Percentiles rank a stretch among this genome's conserved stretches.
Conservation (phyloP, 2,329 filamentous ascomycete genomes). For the Sporothrix dimorphospora region DNA sequence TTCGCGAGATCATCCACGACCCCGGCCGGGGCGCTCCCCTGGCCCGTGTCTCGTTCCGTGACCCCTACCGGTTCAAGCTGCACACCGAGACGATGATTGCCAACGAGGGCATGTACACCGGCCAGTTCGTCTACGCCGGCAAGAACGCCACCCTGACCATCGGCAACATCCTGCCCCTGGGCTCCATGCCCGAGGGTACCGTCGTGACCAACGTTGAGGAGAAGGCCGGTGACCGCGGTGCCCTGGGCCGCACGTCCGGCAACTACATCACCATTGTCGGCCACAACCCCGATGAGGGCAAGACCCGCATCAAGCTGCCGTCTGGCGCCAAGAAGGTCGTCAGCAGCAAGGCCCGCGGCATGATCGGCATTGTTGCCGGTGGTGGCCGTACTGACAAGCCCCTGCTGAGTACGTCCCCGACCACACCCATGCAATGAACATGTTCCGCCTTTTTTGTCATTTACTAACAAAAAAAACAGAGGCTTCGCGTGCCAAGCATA, state of each 20-base stretch:
- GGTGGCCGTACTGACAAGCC: slow-evolving; percentile 99
- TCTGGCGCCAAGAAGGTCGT: slow-evolving; percentile 99
- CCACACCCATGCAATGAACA: neutral
- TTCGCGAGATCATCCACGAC: slow-evolving; percentile 99
- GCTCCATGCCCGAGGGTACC: slow-evolving; percentile 97
- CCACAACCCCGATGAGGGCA: slow-evolving; percentile 98
- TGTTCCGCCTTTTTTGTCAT: neutral
- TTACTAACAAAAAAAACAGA: slow-evolving; percentile 56
- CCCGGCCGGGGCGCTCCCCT: slow-evolving; percentile 97
- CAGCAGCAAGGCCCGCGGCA: slow-evolving; percentile 87
- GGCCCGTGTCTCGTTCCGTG: slow-evolving; percentile 94
- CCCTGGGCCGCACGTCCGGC: slow-evolving; percentile 93
- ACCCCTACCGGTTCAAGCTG: slow-evolving; percentile 98
- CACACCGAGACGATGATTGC: slow-evolving; percentile 99
- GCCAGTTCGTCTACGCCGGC: slow-evolving; percentile 99
- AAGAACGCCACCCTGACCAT: slow-evolving; percentile 97
- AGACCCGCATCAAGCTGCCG: slow-evolving; percentile 99
- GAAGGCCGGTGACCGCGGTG: slow-evolving; percentile 96
- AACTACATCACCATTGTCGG: slow-evolving; percentile 99
- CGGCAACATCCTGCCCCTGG: slow-evolving; percentile 95
- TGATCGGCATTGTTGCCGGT: slow-evolving; percentile 99
- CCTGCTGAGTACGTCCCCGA: slow-evolving; percentile 73
- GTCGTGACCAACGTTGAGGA: slow-evolving; percentile 99
- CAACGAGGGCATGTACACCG: slow-evolving; percentile 99
- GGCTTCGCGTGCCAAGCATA: slow-evolving; percentile 99